Evolutionary conservation across 176 grass and related monocot species (phyloP).

Genomic region (Carex myosuroides): DNA sequence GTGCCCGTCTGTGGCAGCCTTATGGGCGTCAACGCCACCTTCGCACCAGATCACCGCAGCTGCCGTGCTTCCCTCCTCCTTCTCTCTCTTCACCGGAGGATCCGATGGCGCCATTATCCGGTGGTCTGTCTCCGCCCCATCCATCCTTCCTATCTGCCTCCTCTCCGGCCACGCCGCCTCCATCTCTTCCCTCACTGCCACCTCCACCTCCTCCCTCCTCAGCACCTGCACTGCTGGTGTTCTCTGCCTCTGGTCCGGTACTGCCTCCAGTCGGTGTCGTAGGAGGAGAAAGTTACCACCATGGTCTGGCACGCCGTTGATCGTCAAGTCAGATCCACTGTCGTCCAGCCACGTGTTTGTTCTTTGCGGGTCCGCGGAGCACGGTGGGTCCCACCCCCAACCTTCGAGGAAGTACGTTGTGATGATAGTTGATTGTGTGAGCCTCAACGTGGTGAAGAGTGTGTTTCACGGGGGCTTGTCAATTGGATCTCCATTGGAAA

Average conservation of each 20-base stretch:
- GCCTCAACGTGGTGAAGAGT: constrained; percentile 55
- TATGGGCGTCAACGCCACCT: constrained; percentile 73
- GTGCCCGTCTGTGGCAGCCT: constrained; percentile 75
- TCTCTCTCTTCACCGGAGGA: constrained; percentile 66
- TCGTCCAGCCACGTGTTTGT: constrained; percentile 41
- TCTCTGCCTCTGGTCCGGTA: constrained; percentile 59
- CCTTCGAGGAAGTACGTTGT: constrained; percentile 39
- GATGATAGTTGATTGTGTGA: constrained; percentile 54
- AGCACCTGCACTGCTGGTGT: constrained; percentile 56
- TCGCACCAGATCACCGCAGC: constrained; percentile 62
- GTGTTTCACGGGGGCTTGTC: constrained; percentile 57
- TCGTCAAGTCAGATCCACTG: constrained; percentile 31
- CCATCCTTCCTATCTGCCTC: constrained; percentile 46
- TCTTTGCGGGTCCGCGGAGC: constrained; percentile 50
- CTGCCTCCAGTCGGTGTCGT: constrained; percentile 47
- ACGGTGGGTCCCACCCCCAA: constrained; percentile 7
- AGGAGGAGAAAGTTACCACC: constrained; percentile 68
- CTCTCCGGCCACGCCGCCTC: constrained; percentile 78
- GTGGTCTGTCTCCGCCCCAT: constrained; percentile 42
- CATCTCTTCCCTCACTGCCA: constrained; percentile 35
- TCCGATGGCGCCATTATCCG: constrained; percentile 75
- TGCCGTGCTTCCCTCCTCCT: constrained; percentile 12
- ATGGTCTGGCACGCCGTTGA: constrained; percentile 66
- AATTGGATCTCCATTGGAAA: constrained; percentile 33
- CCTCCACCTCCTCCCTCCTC: constrained; percentile 32